Base-by-base conservation (phyloP, 352 stramenopile species). In the Pythium inflatum region DNA sequence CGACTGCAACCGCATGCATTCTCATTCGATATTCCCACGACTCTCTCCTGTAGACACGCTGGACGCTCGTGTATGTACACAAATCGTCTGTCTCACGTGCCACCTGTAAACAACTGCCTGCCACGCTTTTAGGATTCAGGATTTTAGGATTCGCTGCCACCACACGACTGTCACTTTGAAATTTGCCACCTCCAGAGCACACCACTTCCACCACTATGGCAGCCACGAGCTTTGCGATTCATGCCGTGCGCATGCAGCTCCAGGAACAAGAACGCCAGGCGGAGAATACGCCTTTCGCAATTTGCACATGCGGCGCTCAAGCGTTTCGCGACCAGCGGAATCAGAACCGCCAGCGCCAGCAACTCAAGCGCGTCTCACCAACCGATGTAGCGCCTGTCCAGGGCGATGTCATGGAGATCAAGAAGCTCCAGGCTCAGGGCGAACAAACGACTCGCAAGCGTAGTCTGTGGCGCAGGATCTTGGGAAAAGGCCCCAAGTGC, bases 401-500 rank as follows among this genome's bases (percentile, higher is more conserved):
- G 3, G 36, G 20, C 3, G 36, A 43, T 11, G 36, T 18, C 20
- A 43, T 6, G 36, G 36, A 43, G 36, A 43, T 20, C 3, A 12
- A 43, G 36, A 43, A 43, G 36, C 36, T 43, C 2, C 13, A 7
- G 12, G 12, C 13, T 20, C 36, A 25, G 24, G 18, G 30, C 3
- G 11, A 34, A 33, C n/a, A 31, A 22, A 2, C 20, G 1, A 30
- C 36, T 48, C 71, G 66, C 16, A 82, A 85, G 69, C 80, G 77
- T 40, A 85, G 77, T 56, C 70, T 85, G 27, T 87, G 80, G 80
- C 76, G 80, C 49, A 83, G 82, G 59, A 56, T 87, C 22, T 58
- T 87, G 24, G 80, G 80, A 25, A 79, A 81, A 48, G 80, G 77
- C 5, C 80, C 80, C 60, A 87, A 87, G 74, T 87, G 80, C 69